phyloP scores from a whole-genome alignment of 1,284 basidiomycete genomes.

The Anthracocystis walkeri region DNA sequence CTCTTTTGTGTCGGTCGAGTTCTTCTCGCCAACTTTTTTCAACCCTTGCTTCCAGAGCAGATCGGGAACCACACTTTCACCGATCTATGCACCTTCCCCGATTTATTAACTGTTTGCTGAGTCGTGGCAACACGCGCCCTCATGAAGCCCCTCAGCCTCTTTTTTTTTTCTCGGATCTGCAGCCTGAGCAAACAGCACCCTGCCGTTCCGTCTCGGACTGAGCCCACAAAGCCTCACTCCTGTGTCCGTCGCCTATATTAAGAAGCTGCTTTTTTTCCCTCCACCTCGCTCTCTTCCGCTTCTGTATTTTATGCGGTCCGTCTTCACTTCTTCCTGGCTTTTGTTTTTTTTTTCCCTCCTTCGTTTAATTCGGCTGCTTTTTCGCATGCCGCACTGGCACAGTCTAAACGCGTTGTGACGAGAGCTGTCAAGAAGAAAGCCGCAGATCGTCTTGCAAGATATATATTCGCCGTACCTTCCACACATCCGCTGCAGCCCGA shows the following conservation, averaged over 20 bases:
- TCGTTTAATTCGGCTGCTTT: neutral
- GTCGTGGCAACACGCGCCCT: neutral
- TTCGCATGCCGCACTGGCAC: neutral
- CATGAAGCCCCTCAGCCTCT: too few relatives aligned
- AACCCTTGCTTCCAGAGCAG: neutral
- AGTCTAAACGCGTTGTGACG: conserved; percentile 22
- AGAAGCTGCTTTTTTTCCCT: too few relatives aligned
- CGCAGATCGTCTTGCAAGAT: conserved; percentile 21
- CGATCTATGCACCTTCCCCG: neutral
- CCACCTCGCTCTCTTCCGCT: too few relatives aligned
- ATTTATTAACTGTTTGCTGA: neutral
- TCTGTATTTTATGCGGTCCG: neutral
- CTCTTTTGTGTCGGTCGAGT: neutral
- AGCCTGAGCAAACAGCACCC: too few relatives aligned
- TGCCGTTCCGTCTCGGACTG: too few relatives aligned
- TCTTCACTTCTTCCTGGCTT: neutral
- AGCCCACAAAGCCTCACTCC: too few relatives aligned
- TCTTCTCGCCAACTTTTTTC: conserved; percentile 24
- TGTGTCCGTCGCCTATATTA: too few relatives aligned
- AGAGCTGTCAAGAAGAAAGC: conserved; percentile 19
- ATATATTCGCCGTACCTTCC: conserved; percentile 38
- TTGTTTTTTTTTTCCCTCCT: neutral
- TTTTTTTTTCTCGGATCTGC: too few relatives aligned
- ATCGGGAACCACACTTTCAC: neutral
- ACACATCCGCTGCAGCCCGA: conserved; percentile 8